Evolutionary conservation across 1,284 basidiomycete species (phyloP), one percentile per base, ranked within the genome.

Genomic region (Earliella scabrosa): DNA sequence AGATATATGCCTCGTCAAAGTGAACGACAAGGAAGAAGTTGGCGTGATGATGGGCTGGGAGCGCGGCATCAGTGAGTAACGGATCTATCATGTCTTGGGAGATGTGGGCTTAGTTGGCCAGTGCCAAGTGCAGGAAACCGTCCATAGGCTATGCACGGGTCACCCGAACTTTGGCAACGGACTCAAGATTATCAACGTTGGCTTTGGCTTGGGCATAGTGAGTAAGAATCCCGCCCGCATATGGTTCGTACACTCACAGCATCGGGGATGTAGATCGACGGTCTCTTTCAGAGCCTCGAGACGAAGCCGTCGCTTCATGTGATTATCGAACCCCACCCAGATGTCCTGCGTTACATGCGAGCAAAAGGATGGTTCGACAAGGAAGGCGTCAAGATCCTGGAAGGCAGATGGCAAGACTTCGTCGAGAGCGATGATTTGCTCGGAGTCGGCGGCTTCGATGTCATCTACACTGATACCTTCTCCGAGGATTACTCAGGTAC

Each of bases 41-140:
- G 88, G 88, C 6, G 95, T 98, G 9, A 97, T 97, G 95, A 97
- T 97, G 95, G 93, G 93, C 1, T 97, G 95, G 95, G 95, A 97
- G 71, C 77, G 77, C 55, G 82, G 77, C 7, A 90, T 97, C 65
- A 97, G 87, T 88, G 67, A 69, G 78, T 74, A 14, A 9, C 3
- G 5, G 21, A 20, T 14, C 14, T 21, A 39, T 13, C 43, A 45
- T 26, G 11, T 39, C n/a, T 14, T 11, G 46, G 24, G 24, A 29
- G 38, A 53, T 47, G 52, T 36, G 23, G 50, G 61, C 68, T 54
- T 63, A 63, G 63, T 64, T 61, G 52, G 60, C 60, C 65, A 69
- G 68, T 66, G 50, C 58, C 51, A 70, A 86, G 85, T 93, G 91
- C 70, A 77, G 61, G 77, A 83, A 66, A 93, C 91, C 1, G 90